These are phyloP conservation scores for Serendipita indica DNA, from an alignment of 768 basidiomycete genomes.

Conservation along the genomic window DNA sequence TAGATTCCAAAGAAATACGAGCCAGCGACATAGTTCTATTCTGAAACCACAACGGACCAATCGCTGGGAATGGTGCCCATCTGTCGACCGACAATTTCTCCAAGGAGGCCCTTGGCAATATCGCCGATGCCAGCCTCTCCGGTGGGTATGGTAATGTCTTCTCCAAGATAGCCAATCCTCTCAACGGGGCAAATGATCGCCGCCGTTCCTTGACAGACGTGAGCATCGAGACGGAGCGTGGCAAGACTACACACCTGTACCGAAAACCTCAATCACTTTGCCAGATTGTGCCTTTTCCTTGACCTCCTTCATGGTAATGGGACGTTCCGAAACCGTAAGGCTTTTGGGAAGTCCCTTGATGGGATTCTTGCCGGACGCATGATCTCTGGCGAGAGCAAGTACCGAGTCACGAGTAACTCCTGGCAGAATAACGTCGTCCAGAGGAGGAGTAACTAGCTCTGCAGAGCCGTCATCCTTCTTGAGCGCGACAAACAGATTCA, in stretches of 20 bases:
- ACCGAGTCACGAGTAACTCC: slow-evolving; percentile 31
- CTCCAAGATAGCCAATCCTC: slow-evolving; percentile 43
- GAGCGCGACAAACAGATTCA: slow-evolving; percentile 83
- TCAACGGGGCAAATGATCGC: slow-evolving; percentile 40
- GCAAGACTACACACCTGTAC: slow-evolving; percentile 28
- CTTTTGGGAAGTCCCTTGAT: slow-evolving; percentile 40
- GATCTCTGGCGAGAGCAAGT: slow-evolving; percentile 37
- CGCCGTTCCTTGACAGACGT: slow-evolving; percentile 27
- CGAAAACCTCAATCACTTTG: slow-evolving; percentile 36
- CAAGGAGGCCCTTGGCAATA: slow-evolving; percentile 34
- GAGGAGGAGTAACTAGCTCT: slow-evolving; percentile 29
- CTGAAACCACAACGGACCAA: slow-evolving; percentile 51
- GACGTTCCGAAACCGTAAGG: slow-evolving; percentile 48
- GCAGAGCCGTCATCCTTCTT: slow-evolving; percentile 44
- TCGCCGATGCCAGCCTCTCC: slow-evolving; percentile 65
- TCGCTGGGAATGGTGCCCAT: slow-evolving; percentile 60
- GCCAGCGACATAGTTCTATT: slow-evolving; percentile 15
- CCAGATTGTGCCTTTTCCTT: slow-evolving; percentile 32
- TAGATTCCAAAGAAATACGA: not conserved
- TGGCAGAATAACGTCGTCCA: slow-evolving; percentile 31
- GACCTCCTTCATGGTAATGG: slow-evolving; percentile 64
- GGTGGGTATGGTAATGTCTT: slow-evolving; percentile 40
- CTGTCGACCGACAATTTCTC: slow-evolving; percentile 46
- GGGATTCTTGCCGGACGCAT: slow-evolving; percentile 31
- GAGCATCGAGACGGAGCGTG: not conserved